These are phyloP conservation scores for Cladophialophora carrionii DNA, from an alignment of 2,329 filamentous ascomycete species.

Conservation along the genomic window DNA sequence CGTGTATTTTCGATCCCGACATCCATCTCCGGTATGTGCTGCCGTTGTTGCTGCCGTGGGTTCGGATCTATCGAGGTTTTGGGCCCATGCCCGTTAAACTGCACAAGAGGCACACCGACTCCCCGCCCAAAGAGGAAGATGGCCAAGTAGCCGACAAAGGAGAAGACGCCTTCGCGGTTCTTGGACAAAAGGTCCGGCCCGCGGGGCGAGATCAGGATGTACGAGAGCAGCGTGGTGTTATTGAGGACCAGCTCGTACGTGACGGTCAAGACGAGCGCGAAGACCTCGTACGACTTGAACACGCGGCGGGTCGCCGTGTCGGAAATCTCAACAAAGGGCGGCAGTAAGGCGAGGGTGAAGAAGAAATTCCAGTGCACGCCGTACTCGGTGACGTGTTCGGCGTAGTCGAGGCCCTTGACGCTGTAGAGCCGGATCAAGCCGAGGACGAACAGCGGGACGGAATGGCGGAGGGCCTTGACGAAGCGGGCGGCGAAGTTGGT, in stretches of 20 bases:
- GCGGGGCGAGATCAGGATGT: constrained; percentile 79
- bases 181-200: constrained; percentile 74
- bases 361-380: constrained; percentile 99
- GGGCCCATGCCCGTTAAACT: constrained; percentile 16
- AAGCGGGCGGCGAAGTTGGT: constrained; percentile 60
- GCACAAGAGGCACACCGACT: constrained; percentile 74
- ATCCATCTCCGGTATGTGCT: not conserved
- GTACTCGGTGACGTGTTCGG: constrained; percentile 96
- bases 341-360: constrained; percentile 87
- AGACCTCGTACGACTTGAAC: constrained; percentile 70
- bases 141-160: constrained; percentile 88
- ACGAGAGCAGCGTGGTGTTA: constrained; percentile 76
- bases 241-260: constrained; percentile 77
- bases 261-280: constrained; percentile 70
- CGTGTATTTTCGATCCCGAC: not conserved
- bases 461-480: constrained; percentile 71
- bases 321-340: constrained; percentile 84
- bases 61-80: constrained; percentile 5
- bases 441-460: constrained; percentile 77
- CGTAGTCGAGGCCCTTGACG: constrained; percentile 93
- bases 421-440: constrained; percentile 80
- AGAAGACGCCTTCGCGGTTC: constrained; percentile 95
- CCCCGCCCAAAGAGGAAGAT: constrained; percentile 92
- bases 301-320: constrained; percentile 65
- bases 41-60: not conserved